Evolutionary conservation across 176 grass and related monocot genomes (phyloP), one percentile per base, ranked within the genome.

Genomic region (Oryza meyeriana): DNA sequence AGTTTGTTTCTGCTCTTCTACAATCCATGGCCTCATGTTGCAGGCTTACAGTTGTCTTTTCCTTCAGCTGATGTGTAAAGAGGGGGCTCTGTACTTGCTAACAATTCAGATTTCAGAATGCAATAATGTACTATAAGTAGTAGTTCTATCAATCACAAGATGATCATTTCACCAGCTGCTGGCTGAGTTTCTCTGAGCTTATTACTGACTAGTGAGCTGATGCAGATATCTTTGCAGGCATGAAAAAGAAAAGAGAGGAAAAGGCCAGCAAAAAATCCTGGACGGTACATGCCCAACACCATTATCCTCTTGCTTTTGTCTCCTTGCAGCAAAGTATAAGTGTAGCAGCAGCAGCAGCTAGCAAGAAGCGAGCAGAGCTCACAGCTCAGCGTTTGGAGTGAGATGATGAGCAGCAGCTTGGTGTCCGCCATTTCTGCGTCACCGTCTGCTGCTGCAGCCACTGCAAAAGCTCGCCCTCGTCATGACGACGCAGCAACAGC

Each of bases 351-450:
- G 64, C 14, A 64, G 72, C 30, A 68, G 69, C 41, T 38, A 86
- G 42, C 69, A 10, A 74, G 69, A 79, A 74, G 24, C 52, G n/a
- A 48, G 25, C 16, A 48, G 24, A 2, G 5, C 4, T 2, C 64
- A 38, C 7, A 66, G 14, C 42, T 26, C 65, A 72, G 25, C 4
- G 16, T 35, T 36, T 44, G 30, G 72, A 66, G 59, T 14, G 79
- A 72, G 79, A 89, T 63, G 83, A 86, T 83, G 88, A 86, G 79
- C 83, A 85, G 79, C 77, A 83, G 24, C 79, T 45, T 90, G 62
- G 52, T 77, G 79, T 75, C 84, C 62, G 7, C 79, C 75, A 42
- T 86, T 48, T 69, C 88, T 78, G 47, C 74, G 35, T 82, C 72
- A 2, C 64, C 85, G 2, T 81, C 74, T 17, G 63, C 61, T 13